These are phyloP conservation scores for Erysimum cheiri DNA, from an alignment of 441 rosid genomes.

Conservation along the genomic window DNA sequence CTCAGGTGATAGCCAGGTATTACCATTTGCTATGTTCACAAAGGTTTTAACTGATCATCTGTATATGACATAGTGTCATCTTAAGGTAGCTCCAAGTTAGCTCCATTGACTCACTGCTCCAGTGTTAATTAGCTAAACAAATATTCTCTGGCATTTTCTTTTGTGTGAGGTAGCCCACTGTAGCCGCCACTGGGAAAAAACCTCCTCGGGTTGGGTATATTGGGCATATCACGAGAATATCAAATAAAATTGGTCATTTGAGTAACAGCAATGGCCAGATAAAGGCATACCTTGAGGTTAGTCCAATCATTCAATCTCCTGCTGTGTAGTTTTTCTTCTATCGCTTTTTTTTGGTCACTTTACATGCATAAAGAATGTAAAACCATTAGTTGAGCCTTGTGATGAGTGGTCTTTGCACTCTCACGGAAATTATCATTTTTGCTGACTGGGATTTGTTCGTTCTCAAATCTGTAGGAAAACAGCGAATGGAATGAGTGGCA, in stretches of 20 bases:
- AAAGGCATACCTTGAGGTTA: slow-evolving; percentile 61
- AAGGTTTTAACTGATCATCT: background rate
- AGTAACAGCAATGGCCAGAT: slow-evolving; percentile 65
- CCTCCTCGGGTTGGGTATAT: slow-evolving; percentile 81
- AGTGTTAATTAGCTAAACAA: slow-evolving; percentile 21
- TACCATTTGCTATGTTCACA: slow-evolving; percentile 27
- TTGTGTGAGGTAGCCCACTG: slow-evolving; percentile 71
- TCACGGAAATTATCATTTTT: background rate
- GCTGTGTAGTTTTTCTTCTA: slow-evolving; percentile 25
- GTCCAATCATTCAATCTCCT: slow-evolving; percentile 14
- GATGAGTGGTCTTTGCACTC: slow-evolving; percentile 11
- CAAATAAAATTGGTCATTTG: slow-evolving; percentile 80
- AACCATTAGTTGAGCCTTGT: slow-evolving; percentile 12
- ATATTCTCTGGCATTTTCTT: slow-evolving; percentile 23
- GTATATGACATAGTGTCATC: slow-evolving; percentile 15
- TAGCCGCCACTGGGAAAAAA: slow-evolving; percentile 69
- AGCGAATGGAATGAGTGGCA: slow-evolving; percentile 95
- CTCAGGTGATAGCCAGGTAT: slow-evolving; percentile 71
- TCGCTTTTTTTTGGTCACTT: slow-evolving; percentile 12
- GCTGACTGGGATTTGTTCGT: slow-evolving; percentile 29
- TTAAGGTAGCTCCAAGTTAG: slow-evolving; percentile 17
- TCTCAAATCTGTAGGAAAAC: slow-evolving; percentile 62
- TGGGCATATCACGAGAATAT: slow-evolving; percentile 88
- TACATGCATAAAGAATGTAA: slow-evolving; percentile 17
- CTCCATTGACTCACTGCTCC: slow-evolving; percentile 17